Evolutionary conservation across 1,284 basidiomycete species (phyloP).

Genomic region (Ceratobasidium sp.): DNA sequence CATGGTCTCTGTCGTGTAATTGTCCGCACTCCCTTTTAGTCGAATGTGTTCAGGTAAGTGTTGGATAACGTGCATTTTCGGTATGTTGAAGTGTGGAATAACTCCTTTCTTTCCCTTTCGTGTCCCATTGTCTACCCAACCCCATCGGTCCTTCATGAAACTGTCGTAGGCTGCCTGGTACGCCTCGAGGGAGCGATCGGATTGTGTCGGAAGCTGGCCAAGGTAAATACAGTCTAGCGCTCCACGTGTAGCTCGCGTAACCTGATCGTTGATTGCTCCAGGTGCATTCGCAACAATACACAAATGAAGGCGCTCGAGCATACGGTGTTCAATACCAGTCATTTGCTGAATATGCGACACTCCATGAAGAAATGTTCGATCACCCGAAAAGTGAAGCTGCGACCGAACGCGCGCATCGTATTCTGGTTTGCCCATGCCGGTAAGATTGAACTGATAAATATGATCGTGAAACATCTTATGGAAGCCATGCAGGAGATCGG

Average conservation of each 20-base stretch:
- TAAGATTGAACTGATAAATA: constrained; percentile 21
- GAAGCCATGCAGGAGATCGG: constrained; percentile 39
- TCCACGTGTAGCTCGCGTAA: constrained; percentile 25
- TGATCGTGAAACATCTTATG: constrained; percentile 41
- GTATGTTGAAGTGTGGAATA: constrained; percentile 36
- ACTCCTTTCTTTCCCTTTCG: constrained; percentile 15
- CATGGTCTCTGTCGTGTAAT: constrained; percentile 39
- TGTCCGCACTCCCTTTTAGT: constrained; percentile 2
- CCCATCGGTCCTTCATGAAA: constrained; percentile 17
- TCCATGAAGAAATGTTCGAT: constrained; percentile 11
- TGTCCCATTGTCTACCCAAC: constrained; percentile 28
- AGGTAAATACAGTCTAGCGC: constrained; percentile 34
- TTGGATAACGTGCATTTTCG: constrained; percentile 40
- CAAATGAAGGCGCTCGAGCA: constrained; percentile 23
- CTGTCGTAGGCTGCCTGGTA: neutral
- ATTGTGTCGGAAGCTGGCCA: constrained; percentile 26
- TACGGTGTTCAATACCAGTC: constrained; percentile 39
- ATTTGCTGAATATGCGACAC: constrained; percentile 27
- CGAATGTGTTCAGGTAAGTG: constrained; percentile 12
- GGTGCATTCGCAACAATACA: constrained; percentile 31
- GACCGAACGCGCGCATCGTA: neutral
- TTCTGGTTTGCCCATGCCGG: constrained; percentile 21
- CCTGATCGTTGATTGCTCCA: constrained; percentile 16
- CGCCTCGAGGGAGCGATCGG: constrained; percentile 9
- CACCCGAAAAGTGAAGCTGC: neutral